Evolutionary conservation across 1,284 basidiomycete species (phyloP).

Genomic region (Porogramme epimiltina): DNA sequence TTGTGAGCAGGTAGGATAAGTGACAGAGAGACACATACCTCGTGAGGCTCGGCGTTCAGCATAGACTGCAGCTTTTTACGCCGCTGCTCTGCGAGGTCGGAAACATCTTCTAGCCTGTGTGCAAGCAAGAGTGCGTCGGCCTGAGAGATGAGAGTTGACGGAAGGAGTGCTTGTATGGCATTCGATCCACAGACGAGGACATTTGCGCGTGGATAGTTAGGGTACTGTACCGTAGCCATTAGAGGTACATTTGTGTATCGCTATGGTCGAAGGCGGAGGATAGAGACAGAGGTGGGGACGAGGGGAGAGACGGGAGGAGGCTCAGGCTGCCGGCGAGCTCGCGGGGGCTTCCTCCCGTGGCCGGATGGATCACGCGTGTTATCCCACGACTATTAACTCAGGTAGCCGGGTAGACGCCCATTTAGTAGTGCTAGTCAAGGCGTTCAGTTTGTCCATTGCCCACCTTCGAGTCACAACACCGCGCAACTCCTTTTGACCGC

Average conservation of each 20-base stretch:
- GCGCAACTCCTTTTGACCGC: no score
- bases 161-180: constrained; percentile 68
- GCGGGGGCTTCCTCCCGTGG: no score
- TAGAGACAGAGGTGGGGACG: no score
- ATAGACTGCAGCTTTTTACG: constrained; percentile 56
- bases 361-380: no score
- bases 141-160: constrained; percentile 73
- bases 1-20: background rate
- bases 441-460: no score
- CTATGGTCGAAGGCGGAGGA: no score
- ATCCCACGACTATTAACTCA: no score
- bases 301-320: no score
- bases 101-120: constrained; percentile 66
- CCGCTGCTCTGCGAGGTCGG: constrained; percentile 61
- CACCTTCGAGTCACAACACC: no score
- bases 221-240: constrained; percentile 27
- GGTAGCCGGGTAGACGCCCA: no score
- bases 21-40: constrained; percentile 37
- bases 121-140: constrained; percentile 68
- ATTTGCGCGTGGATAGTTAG: constrained; percentile 56
- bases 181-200: constrained; percentile 65
- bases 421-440: no score
- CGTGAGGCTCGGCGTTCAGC: constrained; percentile 49
- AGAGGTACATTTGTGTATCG: constrained; percentile 1
- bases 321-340: no score